phyloP scores from a whole-genome alignment of 1,284 basidiomycete genomes.

The Pholiota adiposa region DNA sequence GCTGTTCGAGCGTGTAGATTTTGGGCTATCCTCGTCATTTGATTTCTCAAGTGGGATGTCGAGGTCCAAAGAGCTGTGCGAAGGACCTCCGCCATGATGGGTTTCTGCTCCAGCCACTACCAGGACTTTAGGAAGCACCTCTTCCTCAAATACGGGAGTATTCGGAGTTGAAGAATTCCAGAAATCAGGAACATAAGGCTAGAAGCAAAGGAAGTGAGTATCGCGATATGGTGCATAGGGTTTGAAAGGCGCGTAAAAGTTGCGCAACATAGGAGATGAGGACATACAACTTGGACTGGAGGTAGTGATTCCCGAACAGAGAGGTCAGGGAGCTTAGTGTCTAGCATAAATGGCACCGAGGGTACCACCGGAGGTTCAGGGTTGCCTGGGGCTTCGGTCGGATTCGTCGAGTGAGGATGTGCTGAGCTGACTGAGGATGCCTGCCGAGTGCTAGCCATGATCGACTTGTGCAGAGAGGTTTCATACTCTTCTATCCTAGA shows the following conservation, averaged over 20 bases:
- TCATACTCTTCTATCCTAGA: constrained; percentile 59
- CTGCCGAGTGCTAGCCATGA: constrained; percentile 10
- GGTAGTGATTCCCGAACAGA: constrained; percentile 45
- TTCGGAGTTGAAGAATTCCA: constrained; percentile 62
- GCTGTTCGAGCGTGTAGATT: constrained; percentile 24
- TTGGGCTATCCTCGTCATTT: background rate
- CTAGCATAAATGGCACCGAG: constrained; percentile 38
- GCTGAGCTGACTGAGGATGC: constrained; percentile 9
- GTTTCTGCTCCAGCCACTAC: constrained; percentile 72
- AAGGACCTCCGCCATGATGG: constrained; percentile 67
- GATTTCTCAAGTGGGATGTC: constrained; percentile 15
- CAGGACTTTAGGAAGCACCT: constrained; percentile 65
- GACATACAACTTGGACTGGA: constrained; percentile 64
- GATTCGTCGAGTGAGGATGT: background rate
- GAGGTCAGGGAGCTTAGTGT: constrained; percentile 61
- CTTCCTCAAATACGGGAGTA: constrained; percentile 27
- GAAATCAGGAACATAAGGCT: constrained; percentile 78
- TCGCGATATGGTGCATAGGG: background rate
- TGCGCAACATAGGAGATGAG: background rate
- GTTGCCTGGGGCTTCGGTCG: constrained; percentile 19
- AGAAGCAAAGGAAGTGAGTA: background rate
- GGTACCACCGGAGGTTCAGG: constrained; percentile 17
- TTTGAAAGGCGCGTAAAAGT: background rate
- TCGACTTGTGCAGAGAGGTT: constrained; percentile 4
- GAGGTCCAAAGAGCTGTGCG: constrained; percentile 56